Conservation (phyloP, 129 eudicot genomes). For the Heracleum sosnowskyi region DNA sequence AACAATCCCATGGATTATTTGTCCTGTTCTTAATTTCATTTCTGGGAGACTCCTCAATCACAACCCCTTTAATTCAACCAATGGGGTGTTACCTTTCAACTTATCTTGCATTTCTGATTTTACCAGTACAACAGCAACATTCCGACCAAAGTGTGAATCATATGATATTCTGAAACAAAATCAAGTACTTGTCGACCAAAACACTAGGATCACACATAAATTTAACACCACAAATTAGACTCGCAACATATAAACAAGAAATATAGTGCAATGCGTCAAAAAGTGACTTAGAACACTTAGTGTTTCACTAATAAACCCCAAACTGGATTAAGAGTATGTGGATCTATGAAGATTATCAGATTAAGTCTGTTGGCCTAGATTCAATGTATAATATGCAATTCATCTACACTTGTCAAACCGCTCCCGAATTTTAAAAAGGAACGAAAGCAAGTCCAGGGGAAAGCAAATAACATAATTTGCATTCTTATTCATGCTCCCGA, state of each 20-base stretch:
- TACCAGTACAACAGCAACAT: constrained; percentile 79
- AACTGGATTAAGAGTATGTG: neutral
- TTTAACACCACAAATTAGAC: neutral
- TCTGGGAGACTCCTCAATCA: too few relatives aligned
- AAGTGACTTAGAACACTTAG: neutral
- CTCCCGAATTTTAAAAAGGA: too few relatives aligned
- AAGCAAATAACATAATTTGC: neutral
- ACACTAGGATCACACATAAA: neutral
- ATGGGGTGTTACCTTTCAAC: constrained; percentile 41
- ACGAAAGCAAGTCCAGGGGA: too few relatives aligned
- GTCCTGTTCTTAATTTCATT: too few relatives aligned
- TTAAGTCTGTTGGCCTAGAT: neutral
- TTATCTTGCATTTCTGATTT: constrained; percentile 50
- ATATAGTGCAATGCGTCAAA: neutral
- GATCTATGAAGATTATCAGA: neutral
- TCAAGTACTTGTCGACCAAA: neutral
- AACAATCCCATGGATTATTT: too few relatives aligned
- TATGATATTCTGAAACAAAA: constrained; percentile 47
- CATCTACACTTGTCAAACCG: neutral
- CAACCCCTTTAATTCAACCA: too few relatives aligned
- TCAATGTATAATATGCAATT: neutral
- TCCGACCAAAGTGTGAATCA: constrained; percentile 59
- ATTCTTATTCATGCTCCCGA: too few relatives aligned
- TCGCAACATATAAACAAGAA: neutral
- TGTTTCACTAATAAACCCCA: neutral